Evolutionary conservation across 139 green algal species (phyloP), one percentile per base, ranked within the genome.

Genomic region (Nannochloris sp.): DNA sequence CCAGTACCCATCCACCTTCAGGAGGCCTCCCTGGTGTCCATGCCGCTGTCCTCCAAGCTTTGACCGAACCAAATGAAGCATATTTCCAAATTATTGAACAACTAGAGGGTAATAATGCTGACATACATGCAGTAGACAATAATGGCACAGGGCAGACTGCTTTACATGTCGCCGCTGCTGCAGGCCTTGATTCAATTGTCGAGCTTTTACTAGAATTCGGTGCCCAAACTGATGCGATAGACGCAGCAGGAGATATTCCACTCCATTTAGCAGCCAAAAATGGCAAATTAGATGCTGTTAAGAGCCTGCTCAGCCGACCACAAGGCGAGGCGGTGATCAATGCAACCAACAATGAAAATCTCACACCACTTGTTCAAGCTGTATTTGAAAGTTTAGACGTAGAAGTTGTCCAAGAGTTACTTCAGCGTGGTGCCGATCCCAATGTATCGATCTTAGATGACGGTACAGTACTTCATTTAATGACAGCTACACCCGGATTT

Each of bases 101-200:
- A 31, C 25, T 64, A 12, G 32, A 38, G 19, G 37, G 12, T 3
- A 48, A 6, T 29, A 25, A 29, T 1, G 32, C 46, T 6, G 24
- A 55, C 0, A 0, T 64, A 9, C 23, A 64, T 29, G 25, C 32
- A 1, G 36, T 64, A 24, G 56, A 64, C 32, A 12, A 47, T 2
- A 12, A 64, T 46, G 56, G 56, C 4, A 64, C 45, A 14, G n/a
- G n/a, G n/a, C n/a, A n/a, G n/a, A 64, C 56, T 7, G n/a, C 56
- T 23, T 29, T 64, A 14, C 56, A 64, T 48, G 1, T 64, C 4
- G 56, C 56, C 8, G 56, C 56, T 48, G 36, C 45, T 23, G 29
- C 29, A n/a, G 56, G 56, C 7, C 9, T 64, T 8, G 8, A 30
- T 14, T 23, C 24, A 3, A 54, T 64, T 14, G 24, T 64, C 12